phyloP scores from a whole-genome alignment of 2,329 filamentous ascomycete species.

The Fusarium paranaense region DNA sequence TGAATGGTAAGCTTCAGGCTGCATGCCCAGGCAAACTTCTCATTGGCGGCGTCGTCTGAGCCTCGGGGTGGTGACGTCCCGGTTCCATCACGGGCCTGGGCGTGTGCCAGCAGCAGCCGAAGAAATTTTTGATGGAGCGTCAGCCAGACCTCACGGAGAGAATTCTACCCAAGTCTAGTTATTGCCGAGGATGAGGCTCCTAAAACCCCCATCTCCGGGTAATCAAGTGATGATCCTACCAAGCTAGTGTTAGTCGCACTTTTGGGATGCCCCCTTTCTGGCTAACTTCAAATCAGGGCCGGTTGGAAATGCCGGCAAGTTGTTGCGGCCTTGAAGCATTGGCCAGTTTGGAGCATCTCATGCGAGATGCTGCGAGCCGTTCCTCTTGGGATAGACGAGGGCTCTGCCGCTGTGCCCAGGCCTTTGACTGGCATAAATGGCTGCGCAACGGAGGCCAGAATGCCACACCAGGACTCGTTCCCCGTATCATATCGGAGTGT shows the following conservation, averaged over 20 bases:
- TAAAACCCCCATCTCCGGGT: conserved; percentile 14
- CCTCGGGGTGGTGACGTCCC: conserved; percentile 30
- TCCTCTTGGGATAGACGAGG: background rate
- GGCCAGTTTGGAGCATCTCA: conserved; percentile 3
- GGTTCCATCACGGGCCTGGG: conserved; percentile 32
- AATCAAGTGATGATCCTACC: background rate
- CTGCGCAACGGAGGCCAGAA: background rate
- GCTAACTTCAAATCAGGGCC: conserved; percentile 21
- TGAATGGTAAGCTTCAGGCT: conserved; percentile 33
- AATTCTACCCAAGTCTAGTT: conserved; percentile 3
- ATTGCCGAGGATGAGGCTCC: conserved; percentile 39
- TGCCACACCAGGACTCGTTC: background rate
- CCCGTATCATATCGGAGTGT: conserved; percentile 7
- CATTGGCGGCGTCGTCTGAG: conserved; percentile 27
- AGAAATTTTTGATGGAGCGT: conserved; percentile 11
- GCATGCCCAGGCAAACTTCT: conserved; percentile 13
- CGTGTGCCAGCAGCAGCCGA: conserved; percentile 1
- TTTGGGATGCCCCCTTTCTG: conserved; percentile 1
- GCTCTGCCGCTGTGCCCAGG: background rate
- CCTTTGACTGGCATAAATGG: background rate
- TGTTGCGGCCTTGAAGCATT: background rate
- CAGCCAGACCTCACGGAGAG: conserved; percentile 31
- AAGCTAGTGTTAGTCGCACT: conserved; percentile 18
- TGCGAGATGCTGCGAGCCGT: conserved; percentile 5
- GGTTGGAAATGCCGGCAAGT: conserved; percentile 10